Evolutionary conservation across 768 basidiomycete species (phyloP).

Genomic region (Tricholomella constricta): DNA sequence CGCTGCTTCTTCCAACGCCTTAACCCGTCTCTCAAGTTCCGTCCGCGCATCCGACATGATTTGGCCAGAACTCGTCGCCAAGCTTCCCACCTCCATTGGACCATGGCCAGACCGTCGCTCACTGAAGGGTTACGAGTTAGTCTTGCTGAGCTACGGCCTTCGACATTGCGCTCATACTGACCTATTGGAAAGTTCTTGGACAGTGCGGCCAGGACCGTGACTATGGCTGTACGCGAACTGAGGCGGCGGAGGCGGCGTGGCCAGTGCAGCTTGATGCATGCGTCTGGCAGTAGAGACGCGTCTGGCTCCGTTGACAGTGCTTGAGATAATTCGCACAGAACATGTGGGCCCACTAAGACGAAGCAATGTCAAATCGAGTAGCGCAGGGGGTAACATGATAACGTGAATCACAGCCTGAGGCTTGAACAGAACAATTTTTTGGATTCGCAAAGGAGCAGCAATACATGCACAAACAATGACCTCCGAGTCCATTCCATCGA

Average conservation of each 20-base stretch:
- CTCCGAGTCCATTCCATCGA: too few relatives aligned
- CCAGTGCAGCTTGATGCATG: conserved; percentile 24
- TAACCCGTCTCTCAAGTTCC: conserved; percentile 39
- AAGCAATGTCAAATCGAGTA: conserved; percentile 29
- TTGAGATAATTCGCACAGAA: conserved; percentile 6
- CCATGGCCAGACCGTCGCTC: neutral
- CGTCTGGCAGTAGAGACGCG: conserved; percentile 11
- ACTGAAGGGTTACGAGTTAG: neutral
- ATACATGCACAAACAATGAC: too few relatives aligned
- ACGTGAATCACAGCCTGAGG: too few relatives aligned
- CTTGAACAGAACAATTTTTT: too few relatives aligned
- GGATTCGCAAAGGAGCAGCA: too few relatives aligned
- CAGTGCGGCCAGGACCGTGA: neutral
- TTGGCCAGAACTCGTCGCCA: conserved; percentile 17
- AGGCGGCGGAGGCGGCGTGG: conserved; percentile 6
- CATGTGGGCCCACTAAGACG: conserved; percentile 20
- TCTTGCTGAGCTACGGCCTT: neutral
- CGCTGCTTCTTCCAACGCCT: conserved; percentile 37
- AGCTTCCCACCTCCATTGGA: conserved; percentile 11
- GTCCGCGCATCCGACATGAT: conserved; percentile 13
- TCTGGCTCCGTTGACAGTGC: conserved; percentile 8
- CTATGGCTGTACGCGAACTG: conserved; percentile 5
- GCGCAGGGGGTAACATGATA: conserved; percentile 27
- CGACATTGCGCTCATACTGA: neutral
- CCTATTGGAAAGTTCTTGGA: neutral